Evolutionary conservation across 2,329 filamentous ascomycete genomes (phyloP), one percentile per base, ranked within the genome.

Genomic region (Huntiella decipiens): DNA sequence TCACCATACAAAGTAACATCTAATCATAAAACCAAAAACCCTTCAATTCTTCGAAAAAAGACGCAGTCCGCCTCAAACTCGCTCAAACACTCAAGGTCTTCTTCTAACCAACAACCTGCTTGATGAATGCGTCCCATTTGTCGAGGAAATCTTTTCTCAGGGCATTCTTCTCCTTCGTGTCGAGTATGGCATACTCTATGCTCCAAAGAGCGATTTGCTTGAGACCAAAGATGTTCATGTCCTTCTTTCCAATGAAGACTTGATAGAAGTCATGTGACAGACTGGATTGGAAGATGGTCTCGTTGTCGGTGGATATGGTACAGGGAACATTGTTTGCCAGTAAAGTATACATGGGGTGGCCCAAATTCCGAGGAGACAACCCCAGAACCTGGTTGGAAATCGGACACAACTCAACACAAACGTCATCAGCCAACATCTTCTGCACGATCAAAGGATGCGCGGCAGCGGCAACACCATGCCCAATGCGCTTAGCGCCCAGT

Each of bases 231-330:
- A 86, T 59, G 13, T 67, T 71, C 68, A 85, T 82, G 48, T 73
- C 68, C 10, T 68, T 64, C 38, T 74, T 74, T 41, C 80, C 81
- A 5, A 81, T 69, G 66, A 85, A 74, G 49, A 78, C 68, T 56
- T 86, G 81, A 56, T 84, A 85, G 56, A 85, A 84, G 55, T 86
- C 81, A 52, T 84, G 78, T 1, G 77, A 79, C 38, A 85, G 66
- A 2, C 75, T 75, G 11, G 79, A 82, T 77, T 68, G 68, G 57
- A 84, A 85, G 0, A 84, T 63, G 0, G 79, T 79, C 5, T 79
- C 79, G 51, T 86, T 85, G 54, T 86, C 81, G 16, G 77, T 80
- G 54, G 75, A 84, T 36, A 85, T 63, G 0, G 79, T 80, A 60
- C 81, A 86, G 42, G 79, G 77, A 43, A 85, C 70, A 34, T 79